A percentile compares a stretch with the other conserved stretches of the same genome.
phyloP scores from a whole-genome alignment of 805 yeast genomes.

The Lachancea waltii region DNA sequence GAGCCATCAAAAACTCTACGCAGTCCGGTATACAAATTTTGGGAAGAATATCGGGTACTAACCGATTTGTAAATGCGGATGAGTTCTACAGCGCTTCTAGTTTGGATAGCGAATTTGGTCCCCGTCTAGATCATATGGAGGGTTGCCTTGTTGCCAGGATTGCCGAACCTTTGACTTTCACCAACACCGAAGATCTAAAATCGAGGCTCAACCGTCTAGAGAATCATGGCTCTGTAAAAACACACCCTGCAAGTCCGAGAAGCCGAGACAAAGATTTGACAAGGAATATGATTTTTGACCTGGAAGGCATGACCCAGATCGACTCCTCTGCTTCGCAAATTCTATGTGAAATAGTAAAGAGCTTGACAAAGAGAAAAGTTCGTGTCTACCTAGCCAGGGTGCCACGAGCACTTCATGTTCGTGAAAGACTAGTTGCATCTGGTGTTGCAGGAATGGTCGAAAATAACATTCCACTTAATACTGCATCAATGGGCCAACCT shows the following conservation, averaged over 20 bases:
- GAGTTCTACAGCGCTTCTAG: conserved; percentile 39
- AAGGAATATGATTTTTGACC: conserved; percentile 60
- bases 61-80: conserved; percentile 66
- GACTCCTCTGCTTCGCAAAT: conserved; percentile 80
- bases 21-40: conserved; percentile 78
- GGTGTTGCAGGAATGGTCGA: conserved; percentile 44
- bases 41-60: conserved; percentile 58
- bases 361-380: conserved; percentile 50
- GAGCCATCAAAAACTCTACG: conserved; percentile 76
- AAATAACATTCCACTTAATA: conserved; percentile 14
- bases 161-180: conserved; percentile 85
- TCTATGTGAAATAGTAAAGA: conserved; percentile 50
- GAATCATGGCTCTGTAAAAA: conserved; percentile 62
- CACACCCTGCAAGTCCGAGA: conserved; percentile 69
- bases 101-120: conserved; percentile 6
- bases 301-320: conserved; percentile 73
- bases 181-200: conserved; percentile 73
- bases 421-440: conserved; percentile 45
- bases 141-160: conserved; percentile 74
- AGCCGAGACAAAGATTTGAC: conserved; percentile 41
- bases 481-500: no score
- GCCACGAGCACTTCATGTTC: conserved; percentile 41
- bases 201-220: conserved; percentile 64
- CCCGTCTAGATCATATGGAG: conserved; percentile 43
- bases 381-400: conserved; percentile 57